Evolutionary conservation across 2,329 filamentous ascomycete genomes (phyloP).

Genomic region (Eutypa lata): DNA sequence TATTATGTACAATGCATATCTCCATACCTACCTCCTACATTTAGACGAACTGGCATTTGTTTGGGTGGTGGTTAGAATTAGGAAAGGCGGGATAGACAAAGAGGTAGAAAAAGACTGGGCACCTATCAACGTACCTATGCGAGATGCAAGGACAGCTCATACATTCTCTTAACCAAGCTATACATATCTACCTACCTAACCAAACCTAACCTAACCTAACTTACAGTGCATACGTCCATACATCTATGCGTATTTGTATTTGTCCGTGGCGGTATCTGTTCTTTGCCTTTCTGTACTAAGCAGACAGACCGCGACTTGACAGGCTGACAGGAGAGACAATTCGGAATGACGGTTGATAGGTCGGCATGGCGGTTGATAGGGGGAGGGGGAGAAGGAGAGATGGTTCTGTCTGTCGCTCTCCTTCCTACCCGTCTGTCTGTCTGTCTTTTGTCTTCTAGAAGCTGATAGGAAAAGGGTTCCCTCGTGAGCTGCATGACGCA

Average conservation of each 20-base stretch:
- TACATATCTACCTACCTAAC: not conserved
- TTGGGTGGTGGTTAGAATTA: not conserved
- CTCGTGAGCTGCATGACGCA: not conserved
- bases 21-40: too few relatives aligned
- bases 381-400: not conserved
- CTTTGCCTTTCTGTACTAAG: not conserved
- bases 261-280: not conserved
- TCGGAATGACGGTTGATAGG: too few relatives aligned
- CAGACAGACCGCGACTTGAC: not conserved
- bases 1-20: too few relatives aligned
- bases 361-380: too few relatives aligned
- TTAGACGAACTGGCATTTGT: too few relatives aligned
- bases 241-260: not conserved
- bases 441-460: not conserved
- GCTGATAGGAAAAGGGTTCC: not conserved
- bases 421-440: not conserved
- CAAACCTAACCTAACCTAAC: not conserved
- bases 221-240: too few relatives aligned
- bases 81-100: not conserved
- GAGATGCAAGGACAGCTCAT: slow-evolving; percentile 4
- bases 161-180: not conserved
- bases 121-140: not conserved
- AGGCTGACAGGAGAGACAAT: too few relatives aligned
- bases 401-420: not conserved
- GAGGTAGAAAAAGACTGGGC: not conserved